Base-by-base conservation (phyloP, 202 grass and related monocot species). In the Bolboschoenoplectus hybrid region DNA sequence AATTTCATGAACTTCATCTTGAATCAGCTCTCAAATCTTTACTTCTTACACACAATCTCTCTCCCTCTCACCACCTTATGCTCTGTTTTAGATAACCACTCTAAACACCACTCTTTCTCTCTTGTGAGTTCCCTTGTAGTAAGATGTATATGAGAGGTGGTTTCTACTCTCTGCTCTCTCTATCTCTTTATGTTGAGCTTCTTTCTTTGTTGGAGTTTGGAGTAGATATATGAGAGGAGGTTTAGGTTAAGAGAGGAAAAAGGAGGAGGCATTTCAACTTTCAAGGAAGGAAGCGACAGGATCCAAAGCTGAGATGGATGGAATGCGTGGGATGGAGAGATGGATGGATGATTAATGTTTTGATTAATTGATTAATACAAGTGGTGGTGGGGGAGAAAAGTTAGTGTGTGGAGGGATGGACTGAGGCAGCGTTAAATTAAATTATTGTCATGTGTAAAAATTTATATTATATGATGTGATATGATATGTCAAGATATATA, bases 1-100 rank as follows among this genome's bases (percentile, higher is more conserved):
- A 99, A 93, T 88, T 94, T 99, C 97, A 99, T 99, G 76, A 94
- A 93, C 89, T 97, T 99, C 97, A 99, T 99, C 87, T 77, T 94
- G 89, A 70, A 81, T 67, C 13, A 79, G 60, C 38, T 63, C 11
- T 51, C 19, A 51, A 74, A 74, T n/a, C 46, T 74, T 43, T 74
- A 2, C 17, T 72, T 73, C 7, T 5, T 26, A 72, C 17, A 5
- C 41, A 72, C 17, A 14, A 1, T 1, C 65, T 16, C 38, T 11
- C 62, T 82, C n/a, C 55, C 50, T 87, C 19, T 34, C 84, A 36
- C 69, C 69, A 49, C 69, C 69, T 73, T 73, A 2, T 73, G n/a
- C 69, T 73, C 44, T 68, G 38, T 12, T 43, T 67, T 41, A 68
- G 38, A 43, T n/a, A 43, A 14, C 9, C 63, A 67, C 63, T 67